Evolutionary conservation across 352 stramenopile genomes (phyloP), one percentile per base, ranked within the genome.

Genomic region (Globisporangium spiculum): DNA sequence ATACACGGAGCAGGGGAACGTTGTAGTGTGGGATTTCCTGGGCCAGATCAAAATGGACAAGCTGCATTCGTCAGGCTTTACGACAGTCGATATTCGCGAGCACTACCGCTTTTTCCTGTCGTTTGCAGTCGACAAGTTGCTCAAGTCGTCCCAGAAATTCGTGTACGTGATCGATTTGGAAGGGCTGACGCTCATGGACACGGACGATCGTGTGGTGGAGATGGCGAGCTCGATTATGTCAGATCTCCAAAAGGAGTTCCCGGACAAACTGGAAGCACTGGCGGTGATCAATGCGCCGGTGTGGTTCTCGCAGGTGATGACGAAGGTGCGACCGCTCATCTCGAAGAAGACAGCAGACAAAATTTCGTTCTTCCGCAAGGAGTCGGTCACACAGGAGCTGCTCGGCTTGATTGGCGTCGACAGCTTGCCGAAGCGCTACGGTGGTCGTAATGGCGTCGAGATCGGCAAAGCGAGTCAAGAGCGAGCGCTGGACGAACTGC

Each of bases 221-320:
- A 78, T 79, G 38, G 82, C 77, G 12, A 79, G 72, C 32, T 64
- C 75, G 4, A 74, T 94, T 6, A 75, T 92, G n/a, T 77, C 76
- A 16, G 79, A 78, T 14, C 22, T 94, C 9, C 83, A 92, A 60
- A 76, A 78, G 7, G 77, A 86, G 22, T 81, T 94, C 30, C 86
- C 86, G 0, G 84, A 92, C 50, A 83, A 79, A 34, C 63, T 94
- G 12, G 72, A 88, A 34, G 65, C 83, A 0, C 57, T 94, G 0
- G 80, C 80, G 0, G 83, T 94, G 41, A 70, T 92, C 10, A 92
- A 94, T 30, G 72, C 84, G 0, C 86, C 86, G 0, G 82, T 92
- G 36, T 94, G 86, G 86, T 94, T 94, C 65, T 92, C 86, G 10
- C 84, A 94, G 63, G 84, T 92, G 12, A 90, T 92, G 84, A 73